Conservation (phyloP, 2,329 filamentous ascomycete species). For the Penicillium sp. region DNA sequence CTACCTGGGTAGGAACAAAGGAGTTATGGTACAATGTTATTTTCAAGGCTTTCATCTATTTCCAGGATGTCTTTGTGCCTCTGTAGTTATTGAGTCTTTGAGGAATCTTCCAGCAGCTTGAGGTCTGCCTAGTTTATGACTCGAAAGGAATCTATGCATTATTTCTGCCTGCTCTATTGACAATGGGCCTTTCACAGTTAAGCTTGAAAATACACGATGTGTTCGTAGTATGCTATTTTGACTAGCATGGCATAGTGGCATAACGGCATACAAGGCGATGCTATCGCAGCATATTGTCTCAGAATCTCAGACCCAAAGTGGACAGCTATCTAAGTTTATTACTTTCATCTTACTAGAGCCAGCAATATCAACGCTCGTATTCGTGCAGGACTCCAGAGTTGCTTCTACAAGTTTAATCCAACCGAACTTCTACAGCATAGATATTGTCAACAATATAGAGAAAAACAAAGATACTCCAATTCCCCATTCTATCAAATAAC, state of each 20-base stretch:
- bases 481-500: not conserved
- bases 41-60: not conserved
- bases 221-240: not conserved
- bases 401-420: not conserved
- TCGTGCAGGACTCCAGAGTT: too few relatives aligned
- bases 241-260: not conserved
- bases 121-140: not conserved
- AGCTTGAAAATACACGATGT: not conserved
- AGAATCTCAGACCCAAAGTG: not conserved
- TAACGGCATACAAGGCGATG: not conserved
- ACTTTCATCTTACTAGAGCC: not conserved
- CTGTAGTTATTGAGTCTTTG: not conserved
- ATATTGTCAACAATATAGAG: too few relatives aligned
- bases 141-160: not conserved
- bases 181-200: not conserved
- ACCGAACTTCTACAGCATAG: not conserved
- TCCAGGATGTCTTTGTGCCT: not conserved
- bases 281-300: not conserved
- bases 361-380: not conserved
- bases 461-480: not conserved
- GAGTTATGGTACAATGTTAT: not conserved
- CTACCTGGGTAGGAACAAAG: not conserved
- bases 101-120: not conserved
- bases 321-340: not conserved
- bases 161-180: not conserved